Base-by-base conservation (phyloP, 2,329 filamentous ascomycete genomes). In the Venturiaceae sp. region DNA sequence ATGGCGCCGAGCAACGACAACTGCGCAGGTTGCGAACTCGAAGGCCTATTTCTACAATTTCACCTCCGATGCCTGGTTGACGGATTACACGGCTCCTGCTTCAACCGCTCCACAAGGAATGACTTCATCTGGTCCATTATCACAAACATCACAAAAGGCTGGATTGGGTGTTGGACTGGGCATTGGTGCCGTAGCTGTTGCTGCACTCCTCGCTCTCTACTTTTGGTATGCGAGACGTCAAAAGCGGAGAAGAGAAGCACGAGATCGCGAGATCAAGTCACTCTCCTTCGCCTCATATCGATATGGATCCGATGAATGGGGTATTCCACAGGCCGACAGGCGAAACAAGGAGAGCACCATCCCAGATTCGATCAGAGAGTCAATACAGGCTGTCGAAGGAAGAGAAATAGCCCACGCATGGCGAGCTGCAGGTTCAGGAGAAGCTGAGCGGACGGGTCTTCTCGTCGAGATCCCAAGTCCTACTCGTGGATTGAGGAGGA, bases 21-120 rank as follows among this genome's bases (percentile, higher is more conserved):
- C 69, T 2, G 64, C 62, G 7, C 64, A 68, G 34, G 63, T 66
- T 5, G 58, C 68, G 54, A 81, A 77, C 64, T 71, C 71, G n/a
- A 65, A 77, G 62, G 66, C 77, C 7, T 79, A 80, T 63, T 79
- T 86, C 54, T 82, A 83, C 69, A 87, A 88, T 64, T 73, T 79
- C 2, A 83, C 82, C 0, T 84, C 83, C 6, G 78, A 77, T 61
- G 70, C 72, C 9, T 87, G 84, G 84, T 66, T 78, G 2, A 72
- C 76, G 2, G 75, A 77, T 3, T 88, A 87, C 63, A 74, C 72
- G 2, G 79, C 80, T 39, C 79, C 78, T 2, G 64, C 26, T n/a
- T 36, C 44, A 26, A 9, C 33, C 11, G 13, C 58, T 19, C 8
- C 33, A 54, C 41, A 28, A 50, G 64, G 3, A 61, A 14, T 58